phyloP scores from a whole-genome alignment of 495 filamentous ascomycete species.

The Lophium mytilinum region DNA sequence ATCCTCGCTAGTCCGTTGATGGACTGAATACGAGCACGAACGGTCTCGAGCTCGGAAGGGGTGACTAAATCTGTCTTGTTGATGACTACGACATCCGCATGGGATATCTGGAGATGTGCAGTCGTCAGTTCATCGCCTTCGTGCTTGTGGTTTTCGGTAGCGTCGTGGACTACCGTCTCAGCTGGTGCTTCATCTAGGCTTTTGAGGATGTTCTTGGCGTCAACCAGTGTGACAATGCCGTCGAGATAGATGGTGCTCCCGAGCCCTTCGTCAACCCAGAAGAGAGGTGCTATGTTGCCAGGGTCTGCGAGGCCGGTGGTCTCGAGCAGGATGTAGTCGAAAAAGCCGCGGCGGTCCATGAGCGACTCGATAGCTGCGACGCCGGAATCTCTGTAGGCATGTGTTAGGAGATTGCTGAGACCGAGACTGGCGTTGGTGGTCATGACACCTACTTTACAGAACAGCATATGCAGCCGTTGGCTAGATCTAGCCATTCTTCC shows the following conservation, averaged over 20 bases:
- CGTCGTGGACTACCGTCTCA: slow-evolving; percentile 28
- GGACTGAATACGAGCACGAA: slow-evolving; percentile 58
- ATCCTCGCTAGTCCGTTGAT: slow-evolving; percentile 90
- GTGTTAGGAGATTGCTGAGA: slow-evolving; percentile 1
- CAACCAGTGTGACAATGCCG: slow-evolving; percentile 91
- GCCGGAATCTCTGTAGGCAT: slow-evolving; percentile 61
- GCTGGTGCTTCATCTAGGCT: slow-evolving; percentile 67
- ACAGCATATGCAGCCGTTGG: slow-evolving; percentile 97
- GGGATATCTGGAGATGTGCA: slow-evolving; percentile 91
- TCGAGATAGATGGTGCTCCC: slow-evolving; percentile 93
- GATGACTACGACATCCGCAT: slow-evolving; percentile 91
- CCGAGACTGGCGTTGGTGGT: background rate
- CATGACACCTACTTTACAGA: slow-evolving; percentile 69
- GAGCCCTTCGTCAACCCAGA: slow-evolving; percentile 94
- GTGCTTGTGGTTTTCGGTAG: slow-evolving; percentile 39
- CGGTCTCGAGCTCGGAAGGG: slow-evolving; percentile 51
- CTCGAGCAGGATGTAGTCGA: slow-evolving; percentile 97
- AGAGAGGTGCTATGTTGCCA: slow-evolving; percentile 88
- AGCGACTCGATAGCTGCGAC: slow-evolving; percentile 88
- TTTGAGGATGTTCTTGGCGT: slow-evolving; percentile 82
- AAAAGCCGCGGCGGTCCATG: slow-evolving; percentile 88
- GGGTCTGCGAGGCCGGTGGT: slow-evolving; percentile 94
- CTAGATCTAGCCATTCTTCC: slow-evolving; percentile 91
- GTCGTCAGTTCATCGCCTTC: slow-evolving; percentile 62
- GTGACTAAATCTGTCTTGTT: slow-evolving; percentile 93